A percentile compares a stretch with the other conserved stretches of the same genome.
Conservation (phyloP, 208 protist species). For the Trypanosomatidae sp. region DNA sequence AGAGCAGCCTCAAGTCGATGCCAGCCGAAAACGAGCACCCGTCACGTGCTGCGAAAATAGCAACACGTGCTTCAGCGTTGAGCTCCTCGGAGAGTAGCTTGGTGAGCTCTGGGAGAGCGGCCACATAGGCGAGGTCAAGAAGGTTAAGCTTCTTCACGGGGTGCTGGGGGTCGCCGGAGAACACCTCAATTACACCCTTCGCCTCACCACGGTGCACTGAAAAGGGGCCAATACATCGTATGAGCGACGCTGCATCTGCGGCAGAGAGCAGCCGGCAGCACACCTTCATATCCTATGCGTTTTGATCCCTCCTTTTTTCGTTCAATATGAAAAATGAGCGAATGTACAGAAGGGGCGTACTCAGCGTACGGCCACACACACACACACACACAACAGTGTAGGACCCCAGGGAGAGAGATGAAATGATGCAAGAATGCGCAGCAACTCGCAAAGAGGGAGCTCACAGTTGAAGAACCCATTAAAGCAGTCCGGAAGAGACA, state of each 20-base stretch:
- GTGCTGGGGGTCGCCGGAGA: constrained; percentile 36
- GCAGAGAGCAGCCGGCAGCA: constrained; percentile 1
- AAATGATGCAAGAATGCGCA: background rate
- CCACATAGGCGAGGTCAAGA: constrained; percentile 42
- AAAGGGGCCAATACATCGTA: constrained; percentile 40
- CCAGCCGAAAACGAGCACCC: constrained; percentile 60
- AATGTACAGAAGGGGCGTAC: background rate
- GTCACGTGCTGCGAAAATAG: constrained; percentile 51
- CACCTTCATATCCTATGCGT: background rate
- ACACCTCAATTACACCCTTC: constrained; percentile 52
- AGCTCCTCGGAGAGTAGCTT: constrained; percentile 46
- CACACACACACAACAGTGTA: background rate
- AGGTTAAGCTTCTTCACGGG: constrained; percentile 58
- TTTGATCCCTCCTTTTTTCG: too few relatives aligned
- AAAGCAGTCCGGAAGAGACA: background rate
- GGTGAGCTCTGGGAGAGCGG: constrained; percentile 35
- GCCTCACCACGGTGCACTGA: constrained; percentile 26
- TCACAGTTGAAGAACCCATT: background rate
- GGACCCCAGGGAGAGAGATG: background rate
- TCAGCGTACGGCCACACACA: background rate
- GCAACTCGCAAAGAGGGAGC: background rate
- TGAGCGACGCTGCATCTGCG: constrained; percentile 10
- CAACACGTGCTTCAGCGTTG: constrained; percentile 48
- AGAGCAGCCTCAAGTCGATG: constrained; percentile 46
- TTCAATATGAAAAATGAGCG: background rate